Base-by-base conservation (phyloP, 176 grass and related monocot species). In the Musa itinerans region DNA sequence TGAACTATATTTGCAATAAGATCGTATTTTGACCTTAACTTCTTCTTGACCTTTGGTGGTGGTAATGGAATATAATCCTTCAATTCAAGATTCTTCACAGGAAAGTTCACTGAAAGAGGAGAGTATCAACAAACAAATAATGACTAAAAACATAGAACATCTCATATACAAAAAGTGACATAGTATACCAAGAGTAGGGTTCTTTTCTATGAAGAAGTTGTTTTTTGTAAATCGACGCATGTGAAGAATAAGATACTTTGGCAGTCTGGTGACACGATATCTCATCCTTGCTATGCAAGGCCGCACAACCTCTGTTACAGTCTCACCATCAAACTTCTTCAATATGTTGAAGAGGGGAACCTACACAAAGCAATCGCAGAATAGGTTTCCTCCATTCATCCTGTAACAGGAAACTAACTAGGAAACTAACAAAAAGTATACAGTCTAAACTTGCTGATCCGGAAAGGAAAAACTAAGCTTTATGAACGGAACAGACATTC, bases 51-150 rank as follows among this genome's bases (percentile, higher is more conserved):
- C 72, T 87, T 98, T 43, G 88, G 86, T 55, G 82, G 83, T 3
- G 90, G 88, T 80, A 98, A 78, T 80, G 95, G 95, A 75, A 94
- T 98, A 69, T 93, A 98, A 76, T 98, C 95, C 78, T 98, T 98
- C 67, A 98, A n/a, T 72, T 98, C 95, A 69, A 98, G 78, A 75
- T 98, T 98, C 88, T 98, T 98, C 65, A 91, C 90, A 10, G 90
- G 95, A 63, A 98, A 98, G 26, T 98, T 98, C 15, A 98, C 95
- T 98, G 77, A 29, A 51, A 63, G 26, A 27, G 34, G 8, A 81
- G 22, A 62, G 52, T 50, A 79, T 43, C 63, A 14, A n/a, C 11
- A 78, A 69, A 77, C 52, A 51, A 11, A 20, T 51, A 51, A 13
- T 61, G 12, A 2, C 2, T 70, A 54, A 14, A 34, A 63, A 22